Conservation (phyloP, 2,329 filamentous ascomycete genomes). For the Colletotrichum sp. region DNA sequence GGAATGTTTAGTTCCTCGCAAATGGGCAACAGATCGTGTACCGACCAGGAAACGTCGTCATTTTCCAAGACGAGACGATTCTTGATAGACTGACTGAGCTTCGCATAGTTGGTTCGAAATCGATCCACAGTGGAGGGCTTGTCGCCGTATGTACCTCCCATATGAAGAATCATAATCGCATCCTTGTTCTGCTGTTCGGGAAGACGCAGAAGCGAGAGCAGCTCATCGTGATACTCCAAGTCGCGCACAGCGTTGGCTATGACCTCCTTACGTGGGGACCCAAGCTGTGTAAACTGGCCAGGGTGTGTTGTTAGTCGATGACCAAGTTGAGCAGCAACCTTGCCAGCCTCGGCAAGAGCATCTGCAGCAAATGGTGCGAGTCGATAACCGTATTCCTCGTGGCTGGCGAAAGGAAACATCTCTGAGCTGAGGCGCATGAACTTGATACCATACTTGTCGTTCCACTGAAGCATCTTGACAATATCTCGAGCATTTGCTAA, state of each 20-base stretch:
- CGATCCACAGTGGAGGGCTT: conserved; percentile 79
- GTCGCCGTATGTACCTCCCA: conserved; percentile 90
- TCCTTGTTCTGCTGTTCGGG: conserved; percentile 81
- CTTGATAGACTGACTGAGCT: conserved; percentile 73
- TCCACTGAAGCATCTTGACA: conserved; percentile 87
- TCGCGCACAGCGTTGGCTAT: conserved; percentile 80
- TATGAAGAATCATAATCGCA: conserved; percentile 92
- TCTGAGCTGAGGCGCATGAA: conserved; percentile 93
- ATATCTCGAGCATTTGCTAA: conserved; percentile 85
- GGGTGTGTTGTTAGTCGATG: conserved; percentile 91
- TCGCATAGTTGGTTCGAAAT: conserved; percentile 77
- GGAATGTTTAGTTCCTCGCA: conserved; percentile 96
- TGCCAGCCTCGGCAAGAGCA: conserved; percentile 76
- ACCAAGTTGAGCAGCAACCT: conserved; percentile 76
- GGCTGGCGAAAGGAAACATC: conserved; percentile 96
- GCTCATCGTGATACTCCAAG: conserved; percentile 85
- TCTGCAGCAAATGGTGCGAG: conserved; percentile 84
- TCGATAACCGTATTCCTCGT: conserved; percentile 85
- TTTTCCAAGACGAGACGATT: conserved; percentile 88
- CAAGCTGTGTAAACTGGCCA: conserved; percentile 91
- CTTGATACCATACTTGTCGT: conserved; percentile 88
- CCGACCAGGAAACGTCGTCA: conserved; percentile 91
- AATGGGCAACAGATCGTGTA: conserved; percentile 86
- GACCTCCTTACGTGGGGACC: conserved; percentile 79
- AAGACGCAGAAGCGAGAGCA: conserved; percentile 78